phyloP scores from a whole-genome alignment of 768 basidiomycete species.

The Lentinula guzmanii region DNA sequence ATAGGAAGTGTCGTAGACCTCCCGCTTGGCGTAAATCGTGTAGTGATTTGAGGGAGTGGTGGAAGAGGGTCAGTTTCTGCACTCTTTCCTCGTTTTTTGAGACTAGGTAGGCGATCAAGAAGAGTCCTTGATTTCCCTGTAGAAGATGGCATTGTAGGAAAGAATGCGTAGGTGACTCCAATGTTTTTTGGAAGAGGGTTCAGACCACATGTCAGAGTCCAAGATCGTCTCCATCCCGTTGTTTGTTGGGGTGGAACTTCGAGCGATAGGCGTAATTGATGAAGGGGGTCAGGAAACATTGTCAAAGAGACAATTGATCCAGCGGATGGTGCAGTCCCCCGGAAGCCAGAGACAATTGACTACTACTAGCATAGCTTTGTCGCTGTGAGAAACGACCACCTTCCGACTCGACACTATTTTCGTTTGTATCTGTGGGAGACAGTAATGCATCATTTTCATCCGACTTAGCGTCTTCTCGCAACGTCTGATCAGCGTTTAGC shows the following conservation, averaged over 20 bases:
- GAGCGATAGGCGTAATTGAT: neutral
- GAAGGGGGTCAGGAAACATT: slow-evolving; percentile 5
- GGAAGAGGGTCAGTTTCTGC: neutral
- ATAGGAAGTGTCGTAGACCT: neutral
- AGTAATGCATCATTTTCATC: neutral
- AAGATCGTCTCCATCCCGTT: neutral
- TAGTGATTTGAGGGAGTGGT: neutral
- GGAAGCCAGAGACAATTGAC: neutral
- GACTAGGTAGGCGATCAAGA: neutral
- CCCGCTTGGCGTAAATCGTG: neutral
- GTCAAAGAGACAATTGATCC: slow-evolving; percentile 1
- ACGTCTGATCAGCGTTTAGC: neutral
- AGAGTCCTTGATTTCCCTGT: neutral
- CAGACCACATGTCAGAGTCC: neutral
- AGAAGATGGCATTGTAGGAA: neutral
- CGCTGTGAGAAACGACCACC: neutral
- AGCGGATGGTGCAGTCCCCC: neutral
- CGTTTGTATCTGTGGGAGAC: neutral
- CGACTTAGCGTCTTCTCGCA: neutral
- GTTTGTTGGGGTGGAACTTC: neutral
- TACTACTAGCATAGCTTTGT: neutral
- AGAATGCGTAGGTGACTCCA: neutral
- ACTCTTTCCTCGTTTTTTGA: neutral
- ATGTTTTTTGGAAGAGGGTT: neutral
- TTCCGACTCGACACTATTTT: neutral